Percentiles rank a stretch among this genome's conserved stretches.
Conservation (phyloP, 2,329 filamentous ascomycete genomes). For the Epichloe aotearoae region DNA sequence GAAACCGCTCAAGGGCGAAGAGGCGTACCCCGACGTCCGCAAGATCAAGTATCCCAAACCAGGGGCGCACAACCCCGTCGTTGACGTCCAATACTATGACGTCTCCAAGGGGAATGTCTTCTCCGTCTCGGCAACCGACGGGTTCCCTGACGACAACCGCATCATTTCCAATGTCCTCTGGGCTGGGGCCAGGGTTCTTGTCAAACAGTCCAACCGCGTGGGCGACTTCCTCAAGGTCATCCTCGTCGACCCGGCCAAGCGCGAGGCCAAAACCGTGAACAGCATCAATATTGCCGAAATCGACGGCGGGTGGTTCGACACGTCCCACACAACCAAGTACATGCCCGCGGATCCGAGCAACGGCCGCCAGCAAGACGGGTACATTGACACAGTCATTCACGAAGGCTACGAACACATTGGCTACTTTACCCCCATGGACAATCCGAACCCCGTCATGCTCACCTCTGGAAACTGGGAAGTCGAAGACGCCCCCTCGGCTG, state of each 20-base stretch:
- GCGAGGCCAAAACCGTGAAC: conserved; percentile 66
- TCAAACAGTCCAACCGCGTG: conserved; percentile 88
- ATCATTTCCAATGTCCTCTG: conserved; percentile 90
- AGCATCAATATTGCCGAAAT: conserved; percentile 66
- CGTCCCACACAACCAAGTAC: conserved; percentile 72
- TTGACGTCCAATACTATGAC: conserved; percentile 82
- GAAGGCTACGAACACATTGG: conserved; percentile 82
- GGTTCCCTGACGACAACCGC: conserved; percentile 68
- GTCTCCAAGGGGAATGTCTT: conserved; percentile 66
- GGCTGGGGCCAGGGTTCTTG: conserved; percentile 71
- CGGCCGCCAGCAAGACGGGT: conserved; percentile 70
- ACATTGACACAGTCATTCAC: conserved; percentile 81
- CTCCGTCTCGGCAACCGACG: conserved; percentile 60
- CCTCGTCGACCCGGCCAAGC: conserved; percentile 62
- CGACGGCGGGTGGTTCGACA: conserved; percentile 97
- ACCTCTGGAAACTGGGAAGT: conserved; percentile 92
- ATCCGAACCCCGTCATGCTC: conserved; percentile 66
- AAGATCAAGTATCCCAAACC: conserved; percentile 97
- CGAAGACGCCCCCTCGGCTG: conserved; percentile 65
- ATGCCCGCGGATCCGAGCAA: conserved; percentile 71
- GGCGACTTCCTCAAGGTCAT: conserved; percentile 84
- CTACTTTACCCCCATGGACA: conserved; percentile 84
- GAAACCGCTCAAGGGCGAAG: conserved; percentile 51
- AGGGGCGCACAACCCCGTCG: conserved; percentile 82
- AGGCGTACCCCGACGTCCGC: conserved; percentile 80